phyloP scores from a whole-genome alignment of 78 protist species.

The Dictyostelium firmibasis region DNA sequence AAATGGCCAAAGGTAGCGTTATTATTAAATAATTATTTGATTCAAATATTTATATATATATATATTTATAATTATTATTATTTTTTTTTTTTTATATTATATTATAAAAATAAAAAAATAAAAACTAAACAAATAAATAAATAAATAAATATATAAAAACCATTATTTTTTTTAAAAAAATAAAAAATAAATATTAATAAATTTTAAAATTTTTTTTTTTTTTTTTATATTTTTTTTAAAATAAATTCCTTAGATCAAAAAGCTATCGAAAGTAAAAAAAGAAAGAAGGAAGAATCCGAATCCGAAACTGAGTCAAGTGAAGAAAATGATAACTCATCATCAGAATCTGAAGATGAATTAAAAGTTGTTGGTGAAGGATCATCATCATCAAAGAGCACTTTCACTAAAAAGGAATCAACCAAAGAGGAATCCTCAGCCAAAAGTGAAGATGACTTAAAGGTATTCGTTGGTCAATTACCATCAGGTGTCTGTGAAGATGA shows the following conservation, averaged over 20 bases:
- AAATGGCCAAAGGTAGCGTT: constrained; percentile 22
- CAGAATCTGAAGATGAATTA: constrained; percentile 15
- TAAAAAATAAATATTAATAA: not conserved
- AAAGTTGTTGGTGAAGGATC: not conserved
- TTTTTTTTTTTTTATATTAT: not conserved
- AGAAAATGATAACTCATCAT: not conserved
- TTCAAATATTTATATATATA: not conserved
- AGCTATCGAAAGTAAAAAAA: constrained; percentile 21
- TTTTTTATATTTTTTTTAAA: not conserved
- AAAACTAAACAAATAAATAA: not conserved
- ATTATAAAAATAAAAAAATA: not conserved
- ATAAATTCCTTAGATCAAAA: not conserved
- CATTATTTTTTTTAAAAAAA: not conserved
- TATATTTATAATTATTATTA: too few species aligned
- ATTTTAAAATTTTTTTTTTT: not conserved
- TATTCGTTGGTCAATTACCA: constrained; percentile 33
- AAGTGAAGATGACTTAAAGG: not conserved
- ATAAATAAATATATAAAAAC: too few species aligned
- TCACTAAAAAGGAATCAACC: not conserved
- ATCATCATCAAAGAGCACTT: not conserved
- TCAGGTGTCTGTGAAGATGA: not conserved
- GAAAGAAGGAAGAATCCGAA: constrained; percentile 40
- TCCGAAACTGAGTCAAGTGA: constrained; percentile 16
- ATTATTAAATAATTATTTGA: not conserved
- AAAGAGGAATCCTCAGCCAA: not conserved